Conservation (phyloP, 371 early-diverging fungal genomes). For the Syncephalastrum sp. region DNA sequence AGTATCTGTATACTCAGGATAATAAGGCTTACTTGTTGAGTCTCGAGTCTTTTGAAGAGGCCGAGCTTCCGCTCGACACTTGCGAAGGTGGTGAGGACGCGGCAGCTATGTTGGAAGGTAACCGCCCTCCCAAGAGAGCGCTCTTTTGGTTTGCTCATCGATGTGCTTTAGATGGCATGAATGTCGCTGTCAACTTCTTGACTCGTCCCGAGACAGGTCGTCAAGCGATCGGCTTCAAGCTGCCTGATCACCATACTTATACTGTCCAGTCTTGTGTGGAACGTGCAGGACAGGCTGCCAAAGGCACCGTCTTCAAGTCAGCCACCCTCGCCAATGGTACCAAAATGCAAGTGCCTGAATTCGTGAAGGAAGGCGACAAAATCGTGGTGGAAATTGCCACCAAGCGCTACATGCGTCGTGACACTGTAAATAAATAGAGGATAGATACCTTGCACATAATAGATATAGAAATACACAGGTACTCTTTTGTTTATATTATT, state of each 20-base stretch:
- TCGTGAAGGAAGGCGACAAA: conserved; percentile 75
- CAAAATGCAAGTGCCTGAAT: conserved; percentile 76
- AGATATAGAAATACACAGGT: too few relatives aligned
- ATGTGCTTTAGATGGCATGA: conserved; percentile 39
- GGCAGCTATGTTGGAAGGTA: conserved; percentile 45
- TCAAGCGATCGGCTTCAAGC: conserved; percentile 37
- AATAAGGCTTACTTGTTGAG: conserved; percentile 66
- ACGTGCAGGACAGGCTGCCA: conserved; percentile 64
- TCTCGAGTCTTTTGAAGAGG: conserved; percentile 71
- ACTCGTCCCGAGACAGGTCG: conserved; percentile 47
- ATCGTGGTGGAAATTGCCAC: conserved; percentile 73
- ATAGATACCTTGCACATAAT: background rate
- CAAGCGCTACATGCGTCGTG: conserved; percentile 64
- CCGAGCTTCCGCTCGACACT: conserved; percentile 51
- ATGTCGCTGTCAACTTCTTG: conserved; percentile 39
- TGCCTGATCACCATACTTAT: conserved; percentile 41
- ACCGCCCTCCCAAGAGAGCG: background rate
- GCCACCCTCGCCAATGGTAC: conserved; percentile 75
- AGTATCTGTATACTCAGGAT: conserved; percentile 71
- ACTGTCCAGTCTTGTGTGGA: conserved; percentile 41
- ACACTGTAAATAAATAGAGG: conserved; percentile 5
- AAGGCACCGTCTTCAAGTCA: conserved; percentile 70
- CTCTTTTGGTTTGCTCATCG: background rate
- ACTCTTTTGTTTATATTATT: background rate
- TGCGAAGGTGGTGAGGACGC: conserved; percentile 60